phyloP scores from a whole-genome alignment of 2,329 filamentous ascomycete genomes.

The Cladobotryum protrusum region DNA sequence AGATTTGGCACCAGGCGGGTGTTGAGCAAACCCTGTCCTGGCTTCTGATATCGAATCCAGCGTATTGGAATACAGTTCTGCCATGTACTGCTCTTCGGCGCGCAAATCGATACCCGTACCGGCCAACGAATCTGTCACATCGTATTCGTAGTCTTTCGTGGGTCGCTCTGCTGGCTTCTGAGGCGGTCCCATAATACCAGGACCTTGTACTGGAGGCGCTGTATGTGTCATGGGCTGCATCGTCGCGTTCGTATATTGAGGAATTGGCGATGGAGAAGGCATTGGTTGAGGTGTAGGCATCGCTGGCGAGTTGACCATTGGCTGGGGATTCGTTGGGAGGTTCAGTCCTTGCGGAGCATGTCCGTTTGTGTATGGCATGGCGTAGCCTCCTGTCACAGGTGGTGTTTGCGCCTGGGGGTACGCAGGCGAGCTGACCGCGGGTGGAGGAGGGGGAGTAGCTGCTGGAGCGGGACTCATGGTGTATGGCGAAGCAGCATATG shows the following conservation, averaged over 20 bases:
- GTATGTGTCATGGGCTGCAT: slow-evolving; percentile 23
- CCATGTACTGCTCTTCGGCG: slow-evolving; percentile 78
- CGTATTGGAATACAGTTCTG: slow-evolving; percentile 55
- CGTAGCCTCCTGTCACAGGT: slow-evolving; percentile 26
- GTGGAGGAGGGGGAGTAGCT: slow-evolving; percentile 36
- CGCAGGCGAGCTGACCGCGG: slow-evolving; percentile 30
- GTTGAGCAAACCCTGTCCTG: slow-evolving; percentile 44
- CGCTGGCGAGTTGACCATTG: slow-evolving; percentile 17
- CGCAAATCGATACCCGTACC: slow-evolving; percentile 82
- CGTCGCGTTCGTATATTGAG: slow-evolving; percentile 25
- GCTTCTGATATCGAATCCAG: slow-evolving; percentile 41
- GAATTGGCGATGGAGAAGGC: slow-evolving; percentile 18
- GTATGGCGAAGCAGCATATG: slow-evolving; percentile 50
- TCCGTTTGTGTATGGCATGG: slow-evolving; percentile 34
- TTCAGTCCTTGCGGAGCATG: slow-evolving; percentile 30
- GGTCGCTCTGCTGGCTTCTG: slow-evolving; percentile 57
- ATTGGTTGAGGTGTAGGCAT: slow-evolving; percentile 26
- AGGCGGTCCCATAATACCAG: slow-evolving; percentile 48
- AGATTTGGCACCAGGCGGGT: slow-evolving; percentile 47
- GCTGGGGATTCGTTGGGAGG: slow-evolving; percentile 26
- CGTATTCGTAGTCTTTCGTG: slow-evolving; percentile 58
- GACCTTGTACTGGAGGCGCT: slow-evolving; percentile 20
- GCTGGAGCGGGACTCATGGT: slow-evolving; percentile 39
- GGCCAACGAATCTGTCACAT: slow-evolving; percentile 76
- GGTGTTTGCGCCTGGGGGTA: slow-evolving; percentile 29